Percentiles rank a stretch among this genome's conserved stretches.
Conservation (phyloP, 2,329 filamentous ascomycete species). For the Cercospora sesami region DNA sequence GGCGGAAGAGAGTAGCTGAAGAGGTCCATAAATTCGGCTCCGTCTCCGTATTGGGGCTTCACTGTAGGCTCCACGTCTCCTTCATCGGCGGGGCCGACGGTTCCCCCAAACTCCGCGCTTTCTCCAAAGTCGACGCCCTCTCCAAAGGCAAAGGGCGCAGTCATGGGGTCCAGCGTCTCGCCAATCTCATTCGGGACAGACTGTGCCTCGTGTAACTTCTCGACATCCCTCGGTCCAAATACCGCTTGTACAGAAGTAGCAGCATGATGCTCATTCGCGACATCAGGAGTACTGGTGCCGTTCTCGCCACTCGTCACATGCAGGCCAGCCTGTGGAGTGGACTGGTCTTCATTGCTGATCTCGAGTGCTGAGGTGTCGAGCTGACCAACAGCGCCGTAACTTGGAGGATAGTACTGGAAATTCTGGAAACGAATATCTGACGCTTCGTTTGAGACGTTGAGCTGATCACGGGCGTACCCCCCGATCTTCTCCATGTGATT, state of each 20-base stretch:
- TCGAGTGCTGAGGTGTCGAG: background rate
- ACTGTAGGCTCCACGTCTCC: background rate
- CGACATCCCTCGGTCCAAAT: slow-evolving; percentile 16
- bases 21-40: background rate
- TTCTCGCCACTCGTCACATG: background rate
- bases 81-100: background rate
- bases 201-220: slow-evolving; percentile 15
- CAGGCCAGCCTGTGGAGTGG: background rate
- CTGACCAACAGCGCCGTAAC: slow-evolving; percentile 17
- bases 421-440: slow-evolving; percentile 8
- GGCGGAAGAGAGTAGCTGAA: background rate
- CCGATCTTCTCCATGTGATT: slow-evolving; percentile 3
- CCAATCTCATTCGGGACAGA: background rate
- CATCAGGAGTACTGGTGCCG: background rate
- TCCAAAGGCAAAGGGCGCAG: slow-evolving; percentile 19
- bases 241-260: slow-evolving; percentile 1
- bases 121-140: slow-evolving; percentile 12
- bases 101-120: background rate
- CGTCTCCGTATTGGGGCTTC: background rate
- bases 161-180: slow-evolving; percentile 16
- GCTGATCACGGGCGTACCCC: slow-evolving; percentile 1
- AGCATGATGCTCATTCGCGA: background rate
- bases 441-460: background rate
- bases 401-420: slow-evolving; percentile 23
- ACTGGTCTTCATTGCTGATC: background rate